Percentiles rank a stretch among this genome's conserved stretches.
Conservation (phyloP, 2,329 filamentous ascomycete species). For the Trichoderma guizhouense region DNA sequence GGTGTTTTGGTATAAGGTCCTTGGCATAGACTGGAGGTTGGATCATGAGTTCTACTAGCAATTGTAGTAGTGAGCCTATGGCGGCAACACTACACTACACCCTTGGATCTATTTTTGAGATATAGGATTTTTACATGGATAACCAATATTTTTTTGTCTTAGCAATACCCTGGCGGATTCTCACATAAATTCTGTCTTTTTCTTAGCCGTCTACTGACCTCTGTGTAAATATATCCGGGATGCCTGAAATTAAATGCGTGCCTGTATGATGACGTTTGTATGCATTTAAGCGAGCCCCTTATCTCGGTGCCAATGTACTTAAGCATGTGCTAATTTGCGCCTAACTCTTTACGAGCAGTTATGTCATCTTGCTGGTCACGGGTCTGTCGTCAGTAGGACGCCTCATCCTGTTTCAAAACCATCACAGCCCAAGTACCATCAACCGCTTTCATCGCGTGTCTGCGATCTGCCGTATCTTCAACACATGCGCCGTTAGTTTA, state of each 20-base stretch:
- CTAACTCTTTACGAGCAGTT: not conserved
- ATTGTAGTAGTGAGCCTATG: not conserved
- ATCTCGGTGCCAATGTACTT: not conserved
- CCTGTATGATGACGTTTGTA: not conserved
- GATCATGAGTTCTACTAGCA: not conserved
- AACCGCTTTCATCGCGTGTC: not conserved
- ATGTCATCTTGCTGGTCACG: conserved; percentile 12
- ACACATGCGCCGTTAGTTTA: not conserved
- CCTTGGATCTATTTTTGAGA: not conserved
- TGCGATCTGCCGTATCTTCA: not conserved
- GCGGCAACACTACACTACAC: not conserved
- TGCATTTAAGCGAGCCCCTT: not conserved
- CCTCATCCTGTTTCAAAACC: not conserved
- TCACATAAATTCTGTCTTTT: not conserved
- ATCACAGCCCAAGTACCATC: not conserved
- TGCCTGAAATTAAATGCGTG: not conserved
- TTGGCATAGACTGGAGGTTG: not conserved
- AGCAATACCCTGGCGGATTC: not conserved
- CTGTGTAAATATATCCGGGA: not conserved
- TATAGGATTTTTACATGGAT: not conserved
- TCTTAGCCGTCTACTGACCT: not conserved
- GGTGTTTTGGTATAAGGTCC: not conserved
- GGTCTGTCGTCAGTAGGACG: not conserved
- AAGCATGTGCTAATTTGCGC: not conserved
- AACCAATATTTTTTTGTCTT: not conserved